Evolutionary conservation across 2,329 filamentous ascomycete genomes (phyloP), one percentile per base, ranked within the genome.

Genomic region (Ceratocystis huliohia): DNA sequence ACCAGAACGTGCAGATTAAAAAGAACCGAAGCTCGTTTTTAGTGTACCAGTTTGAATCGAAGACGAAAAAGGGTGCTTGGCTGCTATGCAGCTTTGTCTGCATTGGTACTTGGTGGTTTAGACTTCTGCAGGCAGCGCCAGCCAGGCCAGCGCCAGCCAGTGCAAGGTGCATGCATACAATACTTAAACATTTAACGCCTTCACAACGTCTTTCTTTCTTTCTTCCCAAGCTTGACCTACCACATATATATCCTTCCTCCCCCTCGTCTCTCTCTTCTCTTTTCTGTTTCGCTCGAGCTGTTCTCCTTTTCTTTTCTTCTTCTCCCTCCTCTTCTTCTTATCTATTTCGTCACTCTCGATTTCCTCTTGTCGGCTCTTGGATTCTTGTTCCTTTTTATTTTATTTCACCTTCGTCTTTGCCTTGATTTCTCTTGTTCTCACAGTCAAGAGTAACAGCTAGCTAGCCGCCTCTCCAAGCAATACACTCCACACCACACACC

Each of bases 211-310:
- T 66, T 53, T 44, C 28, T 62, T 46, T 66, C 50, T 57, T 62
- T 66, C 46, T 33, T 57, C 28, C 45, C 45, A 33, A 22, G 45
- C 61, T 46, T 25, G 44, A 28, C 56, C 41, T 63, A n/a, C 56
- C 53, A 57, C 41, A 33, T 65, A 59, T 65, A 65, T 65, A 65
- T 25, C 20, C 64, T 45, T 33, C 37, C n/a, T 53, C 53, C 64
- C 61, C 61, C 61, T 63, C 59, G 61, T 63, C 66, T 50, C 59
- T 44, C 66, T 65, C 63, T 63, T 63, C 61, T 68, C 48, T 66
- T 57, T 64, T 61, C 63, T 41, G 62, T 62, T 15, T 64, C 53
- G 64, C 30, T 53, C 20, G 53, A 30, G 53, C 25, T 57, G 53
- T 45, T 30, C 5, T 65, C 45, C 33, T 10, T 20, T 28, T 57